Conservation (phyloP, 257 asterid species). For the Cynanchum wilfordii region DNA sequence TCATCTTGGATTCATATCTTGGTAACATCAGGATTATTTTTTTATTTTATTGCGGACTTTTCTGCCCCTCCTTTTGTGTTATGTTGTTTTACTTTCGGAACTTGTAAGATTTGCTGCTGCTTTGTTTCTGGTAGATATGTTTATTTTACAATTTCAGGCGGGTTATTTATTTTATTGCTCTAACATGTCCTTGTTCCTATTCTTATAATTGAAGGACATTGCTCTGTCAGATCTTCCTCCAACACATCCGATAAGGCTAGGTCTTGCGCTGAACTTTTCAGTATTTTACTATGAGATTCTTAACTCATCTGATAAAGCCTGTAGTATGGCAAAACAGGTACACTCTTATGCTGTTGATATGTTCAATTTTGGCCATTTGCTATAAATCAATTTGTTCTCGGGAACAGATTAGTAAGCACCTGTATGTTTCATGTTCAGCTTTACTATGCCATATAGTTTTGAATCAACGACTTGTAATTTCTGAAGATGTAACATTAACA, state of each 20-base stretch:
- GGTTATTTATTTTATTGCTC: neutral
- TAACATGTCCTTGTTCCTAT: conserved; percentile 11
- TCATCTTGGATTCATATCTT: neutral
- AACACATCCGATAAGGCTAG: conserved; percentile 49
- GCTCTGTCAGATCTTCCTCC: conserved; percentile 42
- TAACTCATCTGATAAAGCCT: conserved; percentile 46
- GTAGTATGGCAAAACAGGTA: conserved; percentile 51
- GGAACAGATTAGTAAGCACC: neutral
- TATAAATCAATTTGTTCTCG: neutral
- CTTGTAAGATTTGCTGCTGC: neutral
- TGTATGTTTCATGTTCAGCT: neutral
- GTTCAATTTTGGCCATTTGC: neutral
- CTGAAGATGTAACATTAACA: neutral
- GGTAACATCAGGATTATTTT: neutral
- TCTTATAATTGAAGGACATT: conserved; percentile 33
- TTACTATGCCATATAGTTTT: neutral
- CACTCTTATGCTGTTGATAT: neutral
- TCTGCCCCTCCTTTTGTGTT: neutral
- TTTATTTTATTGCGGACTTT: neutral
- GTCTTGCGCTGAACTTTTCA: conserved; percentile 46
- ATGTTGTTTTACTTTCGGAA: neutral
- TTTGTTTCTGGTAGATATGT: neutral
- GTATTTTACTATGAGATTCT: conserved; percentile 50
- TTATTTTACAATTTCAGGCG: neutral
- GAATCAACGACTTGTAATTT: neutral